phyloP scores from a whole-genome alignment of 495 filamentous ascomycete genomes.

The Thermochaetoides thermophila region DNA sequence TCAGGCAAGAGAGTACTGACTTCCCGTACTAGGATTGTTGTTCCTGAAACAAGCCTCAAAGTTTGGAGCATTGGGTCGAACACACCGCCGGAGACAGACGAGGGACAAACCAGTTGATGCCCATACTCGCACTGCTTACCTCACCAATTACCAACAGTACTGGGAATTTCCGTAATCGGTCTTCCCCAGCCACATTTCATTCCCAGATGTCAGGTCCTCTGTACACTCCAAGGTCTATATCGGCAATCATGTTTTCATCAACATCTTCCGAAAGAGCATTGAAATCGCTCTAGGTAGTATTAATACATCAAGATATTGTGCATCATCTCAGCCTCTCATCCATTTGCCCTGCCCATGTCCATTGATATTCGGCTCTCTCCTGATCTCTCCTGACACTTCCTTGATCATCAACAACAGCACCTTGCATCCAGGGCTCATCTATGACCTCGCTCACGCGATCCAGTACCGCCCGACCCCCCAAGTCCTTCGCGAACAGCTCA shows the following conservation, averaged over 20 bases:
- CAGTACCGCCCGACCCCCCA: constrained; percentile 40
- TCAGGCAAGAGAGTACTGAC: constrained; percentile 2
- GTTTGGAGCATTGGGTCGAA: constrained; percentile 39
- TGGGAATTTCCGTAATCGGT: no score
- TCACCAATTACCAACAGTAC: no score
- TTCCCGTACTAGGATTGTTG: constrained; percentile 5
- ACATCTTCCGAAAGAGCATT: no score
- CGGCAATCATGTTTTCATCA: no score
- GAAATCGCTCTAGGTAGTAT: no score
- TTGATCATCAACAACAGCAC: neutral
- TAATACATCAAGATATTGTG: no score
- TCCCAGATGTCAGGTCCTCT: no score
- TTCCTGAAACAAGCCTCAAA: constrained; percentile 48
- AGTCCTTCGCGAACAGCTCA: constrained; percentile 25
- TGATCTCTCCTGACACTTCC: neutral
- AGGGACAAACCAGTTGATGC: neutral
- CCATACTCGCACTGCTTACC: neutral
- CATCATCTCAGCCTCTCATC: no score
- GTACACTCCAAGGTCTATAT: no score
- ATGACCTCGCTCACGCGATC: constrained; percentile 30
- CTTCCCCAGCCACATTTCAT: no score
- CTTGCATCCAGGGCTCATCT: constrained; percentile 20
- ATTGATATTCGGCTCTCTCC: no score
- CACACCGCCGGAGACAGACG: neutral
- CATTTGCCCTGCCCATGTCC: no score